These are phyloP conservation scores for Ophiosphaerella korrae DNA, from an alignment of 2,329 filamentous ascomycete species.

Conservation along the genomic window DNA sequence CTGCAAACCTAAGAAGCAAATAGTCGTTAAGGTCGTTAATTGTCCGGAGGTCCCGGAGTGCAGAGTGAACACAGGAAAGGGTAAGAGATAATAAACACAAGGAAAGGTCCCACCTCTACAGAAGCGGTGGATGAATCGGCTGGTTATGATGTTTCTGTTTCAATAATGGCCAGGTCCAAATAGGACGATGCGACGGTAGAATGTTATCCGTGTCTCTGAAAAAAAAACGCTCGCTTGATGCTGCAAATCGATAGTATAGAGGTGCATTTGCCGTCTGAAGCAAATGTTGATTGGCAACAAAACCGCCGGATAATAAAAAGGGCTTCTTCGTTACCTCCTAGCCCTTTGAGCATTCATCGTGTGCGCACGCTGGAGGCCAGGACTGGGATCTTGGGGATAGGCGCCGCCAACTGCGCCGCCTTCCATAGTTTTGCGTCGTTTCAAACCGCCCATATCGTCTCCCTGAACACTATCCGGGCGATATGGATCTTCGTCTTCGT, in stretches of 20 bases:
- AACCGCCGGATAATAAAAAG: constrained; percentile 22
- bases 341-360: constrained; percentile 36
- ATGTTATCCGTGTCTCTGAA: constrained; percentile 16
- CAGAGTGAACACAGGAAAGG: constrained; percentile 39
- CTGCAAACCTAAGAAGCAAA: constrained; percentile 28
- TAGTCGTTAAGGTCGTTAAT: constrained; percentile 46
- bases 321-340: constrained; percentile 30
- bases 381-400: constrained; percentile 39
- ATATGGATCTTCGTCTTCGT: constrained; percentile 68
- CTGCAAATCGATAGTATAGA: constrained; percentile 20
- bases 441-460: constrained; percentile 67
- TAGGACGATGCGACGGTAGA: constrained; percentile 52
- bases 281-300: constrained; percentile 23
- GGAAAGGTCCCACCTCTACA: constrained; percentile 24
- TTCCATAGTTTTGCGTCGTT: constrained; percentile 77
- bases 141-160: constrained; percentile 6
- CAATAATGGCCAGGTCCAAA: constrained; percentile 63
- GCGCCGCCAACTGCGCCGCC: constrained; percentile 46
- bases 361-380: constrained; percentile 40
- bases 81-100: constrained; percentile 39
- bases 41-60: constrained; percentile 36
- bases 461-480: constrained; percentile 62
- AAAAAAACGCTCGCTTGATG: constrained; percentile 28
- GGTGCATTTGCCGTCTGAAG: constrained; percentile 30
- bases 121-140: constrained; percentile 12